Evolutionary conservation across 768 basidiomycete species (phyloP).

Genomic region (Leucosporidium yakuticum): DNA sequence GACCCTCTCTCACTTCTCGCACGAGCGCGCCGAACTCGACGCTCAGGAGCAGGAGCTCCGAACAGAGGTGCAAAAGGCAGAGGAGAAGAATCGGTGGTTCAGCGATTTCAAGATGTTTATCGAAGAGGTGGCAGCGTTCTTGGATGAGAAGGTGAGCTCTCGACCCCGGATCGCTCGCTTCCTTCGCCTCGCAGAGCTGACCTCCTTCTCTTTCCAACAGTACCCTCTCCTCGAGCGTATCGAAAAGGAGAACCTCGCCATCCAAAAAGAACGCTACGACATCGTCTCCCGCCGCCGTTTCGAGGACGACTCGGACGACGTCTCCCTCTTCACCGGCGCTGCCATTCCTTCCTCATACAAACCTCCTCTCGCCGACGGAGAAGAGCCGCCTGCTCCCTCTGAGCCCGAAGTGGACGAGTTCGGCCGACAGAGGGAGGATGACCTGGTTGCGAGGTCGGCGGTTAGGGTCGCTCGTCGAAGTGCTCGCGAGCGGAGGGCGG

Average conservation of each 20-base stretch:
- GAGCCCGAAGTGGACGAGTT: slow-evolving; percentile 42
- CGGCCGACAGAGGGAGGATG: slow-evolving; percentile 29
- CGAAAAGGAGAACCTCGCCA: slow-evolving; percentile 41
- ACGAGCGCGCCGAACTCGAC: slow-evolving; percentile 42
- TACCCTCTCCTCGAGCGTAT: slow-evolving; percentile 46
- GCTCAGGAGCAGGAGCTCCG: slow-evolving; percentile 46
- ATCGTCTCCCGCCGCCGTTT: slow-evolving; percentile 36
- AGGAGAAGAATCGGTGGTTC: slow-evolving; percentile 47
- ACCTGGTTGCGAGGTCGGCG: slow-evolving; percentile 40
- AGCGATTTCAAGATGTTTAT: slow-evolving; percentile 46
- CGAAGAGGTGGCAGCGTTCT: slow-evolving; percentile 46
- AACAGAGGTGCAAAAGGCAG: slow-evolving; percentile 44
- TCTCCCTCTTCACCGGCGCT: slow-evolving; percentile 37
- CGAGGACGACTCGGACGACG: slow-evolving; percentile 37
- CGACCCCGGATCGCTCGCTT: neutral
- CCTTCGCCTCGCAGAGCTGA: neutral
- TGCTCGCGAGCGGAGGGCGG: slow-evolving; percentile 38
- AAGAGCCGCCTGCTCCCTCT: slow-evolving; percentile 1
- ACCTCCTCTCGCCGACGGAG: neutral
- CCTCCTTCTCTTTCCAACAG: slow-evolving; percentile 27
- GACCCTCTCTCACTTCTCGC: slow-evolving; percentile 39
- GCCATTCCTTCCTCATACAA: slow-evolving; percentile 10
- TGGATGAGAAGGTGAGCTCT: slow-evolving; percentile 47
- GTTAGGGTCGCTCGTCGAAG: slow-evolving; percentile 38
- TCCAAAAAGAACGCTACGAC: slow-evolving; percentile 35